phyloP scores from a whole-genome alignment of 495 filamentous ascomycete genomes.

The Penicillium simplicissimum region DNA sequence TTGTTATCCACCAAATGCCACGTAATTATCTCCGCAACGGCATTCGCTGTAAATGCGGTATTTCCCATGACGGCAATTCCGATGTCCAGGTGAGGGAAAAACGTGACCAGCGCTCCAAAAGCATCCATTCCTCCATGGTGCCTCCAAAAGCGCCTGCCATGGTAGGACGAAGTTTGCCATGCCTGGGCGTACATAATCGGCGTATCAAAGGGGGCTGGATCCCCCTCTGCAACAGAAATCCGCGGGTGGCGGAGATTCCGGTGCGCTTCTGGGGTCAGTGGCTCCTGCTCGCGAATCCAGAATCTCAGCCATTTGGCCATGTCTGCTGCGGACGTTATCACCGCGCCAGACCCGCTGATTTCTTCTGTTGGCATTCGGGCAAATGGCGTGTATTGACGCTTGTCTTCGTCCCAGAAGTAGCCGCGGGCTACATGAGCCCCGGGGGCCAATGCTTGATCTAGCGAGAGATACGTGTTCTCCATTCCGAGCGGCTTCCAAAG shows the following conservation, averaged over 20 bases:
- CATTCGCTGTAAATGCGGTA: conserved; percentile 28
- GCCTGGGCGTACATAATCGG: conserved; percentile 45
- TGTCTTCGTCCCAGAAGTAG: conserved; percentile 27
- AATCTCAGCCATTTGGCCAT: conserved; percentile 50
- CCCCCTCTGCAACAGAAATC: conserved; percentile 4
- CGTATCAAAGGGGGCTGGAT: conserved; percentile 17
- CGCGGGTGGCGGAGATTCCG: conserved; percentile 14
- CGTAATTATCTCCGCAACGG: not conserved
- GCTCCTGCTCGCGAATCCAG: conserved; percentile 19
- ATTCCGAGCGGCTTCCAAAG: conserved; percentile 53
- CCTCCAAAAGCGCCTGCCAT: conserved; percentile 39
- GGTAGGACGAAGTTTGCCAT: conserved; percentile 42
- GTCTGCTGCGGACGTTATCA: conserved; percentile 50
- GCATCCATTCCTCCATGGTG: conserved; percentile 49
- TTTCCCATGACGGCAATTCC: conserved; percentile 48
- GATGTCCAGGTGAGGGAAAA: conserved; percentile 44
- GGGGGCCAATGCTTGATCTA: conserved; percentile 34
- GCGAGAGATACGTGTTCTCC: conserved; percentile 48
- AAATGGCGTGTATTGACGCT: not conserved
- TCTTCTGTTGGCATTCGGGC: conserved; percentile 13
- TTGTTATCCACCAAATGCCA: not conserved
- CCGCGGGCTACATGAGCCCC: conserved; percentile 23
- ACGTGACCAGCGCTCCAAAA: conserved; percentile 45
- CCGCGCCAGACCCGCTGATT: conserved; percentile 46
- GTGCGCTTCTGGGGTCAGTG: not conserved